Evolutionary conservation across 495 filamentous ascomycete species (phyloP).

Genomic region (Tuber brumale): DNA sequence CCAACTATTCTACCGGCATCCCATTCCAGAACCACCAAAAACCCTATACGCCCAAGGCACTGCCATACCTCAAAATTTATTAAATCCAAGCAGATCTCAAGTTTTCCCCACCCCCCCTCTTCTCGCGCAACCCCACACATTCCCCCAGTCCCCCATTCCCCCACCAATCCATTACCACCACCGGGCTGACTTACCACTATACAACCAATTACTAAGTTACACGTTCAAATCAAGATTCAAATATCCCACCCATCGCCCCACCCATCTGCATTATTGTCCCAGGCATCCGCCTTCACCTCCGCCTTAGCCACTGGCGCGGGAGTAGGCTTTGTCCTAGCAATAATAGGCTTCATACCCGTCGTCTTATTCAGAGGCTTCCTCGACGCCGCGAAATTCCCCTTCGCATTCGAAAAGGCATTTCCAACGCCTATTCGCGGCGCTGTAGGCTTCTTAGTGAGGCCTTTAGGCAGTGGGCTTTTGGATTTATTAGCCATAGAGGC

Average conservation of each 20-base stretch:
- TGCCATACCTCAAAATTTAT: background rate
- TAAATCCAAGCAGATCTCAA: background rate
- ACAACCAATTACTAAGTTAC: background rate
- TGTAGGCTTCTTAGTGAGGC: constrained; percentile 18
- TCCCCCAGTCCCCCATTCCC: background rate
- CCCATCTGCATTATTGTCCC: constrained; percentile 53
- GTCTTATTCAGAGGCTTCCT: constrained; percentile 15
- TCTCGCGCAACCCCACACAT: background rate
- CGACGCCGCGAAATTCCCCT: constrained; percentile 10
- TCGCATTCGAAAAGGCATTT: constrained; percentile 11
- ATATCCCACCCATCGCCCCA: constrained; percentile 63
- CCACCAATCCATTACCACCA: background rate
- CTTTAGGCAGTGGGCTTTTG: constrained; percentile 29
- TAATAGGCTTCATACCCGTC: constrained; percentile 16
- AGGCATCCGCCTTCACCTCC: constrained; percentile 49
- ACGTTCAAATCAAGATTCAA: constrained; percentile 1
- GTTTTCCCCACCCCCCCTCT: background rate
- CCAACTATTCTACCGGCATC: background rate
- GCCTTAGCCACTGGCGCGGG: constrained; percentile 9
- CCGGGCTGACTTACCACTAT: background rate
- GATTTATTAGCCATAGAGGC: constrained; percentile 25
- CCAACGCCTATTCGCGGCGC: constrained; percentile 22
- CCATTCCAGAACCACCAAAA: background rate
- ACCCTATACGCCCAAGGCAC: background rate
- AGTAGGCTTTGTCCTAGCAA: constrained; percentile 2